Conservation (phyloP, 2,329 filamentous ascomycete species). For the Beauveria caledonica region DNA sequence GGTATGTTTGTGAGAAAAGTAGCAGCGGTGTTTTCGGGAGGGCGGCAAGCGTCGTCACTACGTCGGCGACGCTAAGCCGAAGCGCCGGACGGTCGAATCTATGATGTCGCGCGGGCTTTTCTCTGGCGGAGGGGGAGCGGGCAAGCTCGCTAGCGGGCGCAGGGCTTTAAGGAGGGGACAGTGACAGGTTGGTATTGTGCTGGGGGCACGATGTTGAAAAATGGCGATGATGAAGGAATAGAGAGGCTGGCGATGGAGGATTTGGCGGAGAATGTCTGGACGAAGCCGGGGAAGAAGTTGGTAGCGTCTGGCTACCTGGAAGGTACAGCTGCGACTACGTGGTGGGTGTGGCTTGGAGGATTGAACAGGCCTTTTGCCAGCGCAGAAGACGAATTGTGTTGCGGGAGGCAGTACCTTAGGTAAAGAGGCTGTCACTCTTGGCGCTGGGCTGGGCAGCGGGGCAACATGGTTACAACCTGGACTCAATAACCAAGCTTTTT, state of each 20-base stretch:
- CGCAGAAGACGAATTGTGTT: neutral
- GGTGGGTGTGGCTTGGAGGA: slow-evolving; percentile 8
- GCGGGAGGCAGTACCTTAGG: too few species aligned
- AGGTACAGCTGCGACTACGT: slow-evolving; percentile 1
- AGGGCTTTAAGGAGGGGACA: neutral
- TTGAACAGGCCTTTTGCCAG: neutral
- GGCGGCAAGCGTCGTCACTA: slow-evolving; percentile 8
- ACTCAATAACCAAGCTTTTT: too few species aligned
- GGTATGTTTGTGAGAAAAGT: neutral
- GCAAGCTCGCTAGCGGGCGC: neutral
- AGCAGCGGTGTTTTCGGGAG: slow-evolving; percentile 1
- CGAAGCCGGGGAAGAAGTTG: neutral
- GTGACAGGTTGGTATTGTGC: neutral
- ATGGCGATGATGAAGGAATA: neutral
- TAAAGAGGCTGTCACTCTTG: neutral
- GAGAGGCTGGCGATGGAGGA: neutral
- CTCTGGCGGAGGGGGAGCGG: neutral
- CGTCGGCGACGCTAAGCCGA: slow-evolving; percentile 11
- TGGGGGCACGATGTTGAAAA: too few species aligned
- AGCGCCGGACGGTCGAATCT: slow-evolving; percentile 2
- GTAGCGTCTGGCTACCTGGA: neutral
- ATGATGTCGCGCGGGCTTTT: slow-evolving; percentile 7
- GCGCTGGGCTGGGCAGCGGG: neutral
- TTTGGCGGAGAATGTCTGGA: neutral
- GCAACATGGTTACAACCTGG: too few species aligned